Evolutionary conservation across 768 basidiomycete species (phyloP).

Genomic region (Psilocybe tampanensis): DNA sequence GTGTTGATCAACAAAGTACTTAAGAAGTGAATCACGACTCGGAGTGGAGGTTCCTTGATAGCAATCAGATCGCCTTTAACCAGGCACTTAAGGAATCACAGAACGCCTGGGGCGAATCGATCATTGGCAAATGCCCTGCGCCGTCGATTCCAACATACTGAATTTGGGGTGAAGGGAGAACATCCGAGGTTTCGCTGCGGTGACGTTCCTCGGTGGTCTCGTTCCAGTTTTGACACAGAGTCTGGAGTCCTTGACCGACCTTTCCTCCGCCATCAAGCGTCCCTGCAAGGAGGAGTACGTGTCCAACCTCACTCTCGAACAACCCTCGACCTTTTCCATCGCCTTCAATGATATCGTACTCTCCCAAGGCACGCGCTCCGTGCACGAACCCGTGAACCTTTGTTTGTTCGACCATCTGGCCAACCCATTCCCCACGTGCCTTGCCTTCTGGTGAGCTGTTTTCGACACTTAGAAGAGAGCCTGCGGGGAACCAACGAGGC

Average conservation of each 20-base stretch:
- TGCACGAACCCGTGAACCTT: constrained; percentile 44
- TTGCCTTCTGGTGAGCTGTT: constrained; percentile 8
- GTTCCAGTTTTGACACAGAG: no score
- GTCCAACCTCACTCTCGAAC: constrained; percentile 22
- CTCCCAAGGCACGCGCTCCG: constrained; percentile 46
- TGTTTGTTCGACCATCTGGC: constrained; percentile 41
- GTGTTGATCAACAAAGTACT: neutral
- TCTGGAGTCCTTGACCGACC: constrained; percentile 38
- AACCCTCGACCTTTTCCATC: constrained; percentile 12
- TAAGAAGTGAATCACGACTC: no score
- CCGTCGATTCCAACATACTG: constrained; percentile 36
- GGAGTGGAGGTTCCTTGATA: no score
- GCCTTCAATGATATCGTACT: constrained; percentile 44
- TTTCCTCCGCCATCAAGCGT: constrained; percentile 50
- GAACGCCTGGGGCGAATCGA: constrained; percentile 47
- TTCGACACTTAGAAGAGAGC: constrained; percentile 23
- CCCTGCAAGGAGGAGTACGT: constrained; percentile 49
- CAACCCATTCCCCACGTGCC: constrained; percentile 29
- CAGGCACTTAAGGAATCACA: constrained; percentile 31
- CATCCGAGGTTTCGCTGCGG: no score
- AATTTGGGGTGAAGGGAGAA: constrained; percentile 10
- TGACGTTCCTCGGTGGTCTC: no score
- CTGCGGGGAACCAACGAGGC: constrained; percentile 51
- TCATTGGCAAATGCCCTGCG: constrained; percentile 55
- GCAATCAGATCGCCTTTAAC: neutral